Evolutionary conservation across 139 green algal genomes (phyloP).

Genomic region (Gonium pectorale): DNA sequence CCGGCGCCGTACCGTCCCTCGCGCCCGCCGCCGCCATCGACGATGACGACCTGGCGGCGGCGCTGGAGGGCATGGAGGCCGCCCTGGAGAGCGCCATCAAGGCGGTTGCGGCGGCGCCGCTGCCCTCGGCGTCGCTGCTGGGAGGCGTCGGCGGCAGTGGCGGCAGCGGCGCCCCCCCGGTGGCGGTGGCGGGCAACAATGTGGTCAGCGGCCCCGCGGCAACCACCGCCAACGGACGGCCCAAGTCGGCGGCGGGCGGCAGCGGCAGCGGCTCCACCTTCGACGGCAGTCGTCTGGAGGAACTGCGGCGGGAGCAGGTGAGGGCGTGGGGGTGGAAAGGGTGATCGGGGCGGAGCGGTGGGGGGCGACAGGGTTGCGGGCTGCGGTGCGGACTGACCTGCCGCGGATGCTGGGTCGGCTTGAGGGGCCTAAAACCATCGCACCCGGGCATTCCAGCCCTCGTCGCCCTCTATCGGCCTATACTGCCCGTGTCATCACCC

Average conservation of each 20-base stretch:
- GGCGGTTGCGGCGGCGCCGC: neutral
- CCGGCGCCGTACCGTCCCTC: neutral
- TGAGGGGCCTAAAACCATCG: too few relatives aligned
- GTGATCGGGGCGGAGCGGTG: too few relatives aligned
- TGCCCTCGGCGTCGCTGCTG: neutral
- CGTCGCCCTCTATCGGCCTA: too few relatives aligned
- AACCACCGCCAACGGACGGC: neutral
- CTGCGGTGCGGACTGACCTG: neutral
- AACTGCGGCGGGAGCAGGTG: conserved; percentile 51
- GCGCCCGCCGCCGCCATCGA: neutral
- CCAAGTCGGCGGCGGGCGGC: neutral
- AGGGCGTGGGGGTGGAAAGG: neutral
- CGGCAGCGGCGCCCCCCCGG: neutral
- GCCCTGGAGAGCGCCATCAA: conserved; percentile 10
- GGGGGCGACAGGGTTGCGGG: neutral
- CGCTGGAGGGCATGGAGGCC: conserved; percentile 32
- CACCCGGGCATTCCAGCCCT: too few relatives aligned
- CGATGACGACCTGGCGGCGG: conserved; percentile 20
- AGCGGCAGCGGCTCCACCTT: neutral
- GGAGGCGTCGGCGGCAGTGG: neutral
- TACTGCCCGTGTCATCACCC: too few relatives aligned
- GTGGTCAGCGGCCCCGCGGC: neutral
- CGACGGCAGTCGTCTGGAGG: conserved; percentile 38
- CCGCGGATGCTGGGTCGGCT: too few relatives aligned
- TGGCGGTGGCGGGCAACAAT: neutral